phyloP scores from a whole-genome alignment of 2,329 filamentous ascomycete genomes.

The Amauroascus verrucosus region DNA sequence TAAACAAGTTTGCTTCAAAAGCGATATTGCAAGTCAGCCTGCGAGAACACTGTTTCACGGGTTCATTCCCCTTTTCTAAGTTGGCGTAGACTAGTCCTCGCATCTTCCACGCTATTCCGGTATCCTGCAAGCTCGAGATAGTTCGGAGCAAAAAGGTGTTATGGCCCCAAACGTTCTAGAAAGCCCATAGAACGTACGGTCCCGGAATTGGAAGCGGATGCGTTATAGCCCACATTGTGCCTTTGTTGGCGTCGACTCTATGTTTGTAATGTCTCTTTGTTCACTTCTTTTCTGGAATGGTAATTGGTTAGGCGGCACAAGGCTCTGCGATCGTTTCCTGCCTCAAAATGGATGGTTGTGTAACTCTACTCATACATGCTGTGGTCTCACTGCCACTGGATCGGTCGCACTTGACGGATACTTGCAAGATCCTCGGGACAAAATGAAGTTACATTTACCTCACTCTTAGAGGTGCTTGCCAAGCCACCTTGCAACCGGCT shows the following conservation, averaged over 20 bases:
- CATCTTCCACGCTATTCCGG: too few species aligned
- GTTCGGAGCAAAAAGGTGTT: too few species aligned
- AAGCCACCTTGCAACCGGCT: not conserved
- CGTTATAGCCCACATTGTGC: not conserved
- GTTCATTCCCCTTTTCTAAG: too few species aligned
- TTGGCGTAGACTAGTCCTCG: too few species aligned
- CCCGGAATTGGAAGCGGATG: not conserved
- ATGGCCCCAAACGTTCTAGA: not conserved
- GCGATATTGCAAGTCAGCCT: too few species aligned
- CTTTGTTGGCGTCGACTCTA: not conserved
- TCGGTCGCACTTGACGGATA: not conserved
- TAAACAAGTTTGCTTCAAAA: too few species aligned
- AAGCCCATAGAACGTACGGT: not conserved
- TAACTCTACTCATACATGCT: constrained; percentile 1
- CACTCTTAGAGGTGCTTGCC: too few species aligned
- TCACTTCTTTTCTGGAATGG: not conserved
- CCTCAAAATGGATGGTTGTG: not conserved
- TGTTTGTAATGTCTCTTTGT: not conserved
- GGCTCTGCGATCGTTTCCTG: not conserved
- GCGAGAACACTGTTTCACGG: too few species aligned
- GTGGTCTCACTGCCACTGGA: not conserved
- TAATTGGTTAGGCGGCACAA: not conserved
- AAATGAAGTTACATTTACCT: too few species aligned
- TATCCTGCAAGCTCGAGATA: too few species aligned
- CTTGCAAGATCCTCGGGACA: not conserved